phyloP scores from a whole-genome alignment of 164 flowering plant genomes.

The Tetrastigma voinierianum region DNA sequence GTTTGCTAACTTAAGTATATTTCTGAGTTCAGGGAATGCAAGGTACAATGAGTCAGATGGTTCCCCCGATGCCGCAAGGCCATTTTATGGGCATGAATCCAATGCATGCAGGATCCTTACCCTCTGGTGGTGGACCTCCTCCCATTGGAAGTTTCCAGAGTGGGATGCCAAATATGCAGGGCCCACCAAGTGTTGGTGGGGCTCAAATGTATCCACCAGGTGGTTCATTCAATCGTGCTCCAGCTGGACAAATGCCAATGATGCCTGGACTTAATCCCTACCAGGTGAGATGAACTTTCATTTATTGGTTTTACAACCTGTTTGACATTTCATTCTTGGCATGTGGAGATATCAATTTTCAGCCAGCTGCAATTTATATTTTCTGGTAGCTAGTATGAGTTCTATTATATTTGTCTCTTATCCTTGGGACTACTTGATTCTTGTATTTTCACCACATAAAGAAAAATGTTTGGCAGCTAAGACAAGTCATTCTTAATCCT shows the following conservation, averaged over 20 bases:
- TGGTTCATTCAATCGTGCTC: slow-evolving; percentile 68
- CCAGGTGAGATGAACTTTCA: slow-evolving; percentile 53
- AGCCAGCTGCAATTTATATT: neutral
- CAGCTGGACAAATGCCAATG: slow-evolving; percentile 67
- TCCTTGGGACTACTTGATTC: too few relatives aligned
- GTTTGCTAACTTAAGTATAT: neutral
- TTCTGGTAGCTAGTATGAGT: neutral
- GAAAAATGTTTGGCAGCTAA: too few relatives aligned
- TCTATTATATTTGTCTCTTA: too few relatives aligned
- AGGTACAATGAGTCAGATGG: slow-evolving; percentile 70
- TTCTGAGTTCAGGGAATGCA: slow-evolving; percentile 62
- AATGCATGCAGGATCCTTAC: slow-evolving; percentile 63
- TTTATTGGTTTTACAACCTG: neutral
- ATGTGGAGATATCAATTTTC: neutral
- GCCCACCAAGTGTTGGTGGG: slow-evolving; percentile 57
- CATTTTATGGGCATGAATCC: slow-evolving; percentile 81
- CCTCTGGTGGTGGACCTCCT: slow-evolving; percentile 42
- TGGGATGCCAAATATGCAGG: slow-evolving; percentile 62
- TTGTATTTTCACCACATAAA: too few relatives aligned
- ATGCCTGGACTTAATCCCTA: slow-evolving; percentile 74
- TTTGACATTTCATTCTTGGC: neutral
- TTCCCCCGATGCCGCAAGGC: slow-evolving; percentile 65
- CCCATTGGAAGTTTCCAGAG: slow-evolving; percentile 53
- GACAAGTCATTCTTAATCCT: too few relatives aligned
- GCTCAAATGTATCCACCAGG: slow-evolving; percentile 64